Evolutionary conservation across 257 asterid species (phyloP).

Genomic region (Gentiana dahurica): DNA sequence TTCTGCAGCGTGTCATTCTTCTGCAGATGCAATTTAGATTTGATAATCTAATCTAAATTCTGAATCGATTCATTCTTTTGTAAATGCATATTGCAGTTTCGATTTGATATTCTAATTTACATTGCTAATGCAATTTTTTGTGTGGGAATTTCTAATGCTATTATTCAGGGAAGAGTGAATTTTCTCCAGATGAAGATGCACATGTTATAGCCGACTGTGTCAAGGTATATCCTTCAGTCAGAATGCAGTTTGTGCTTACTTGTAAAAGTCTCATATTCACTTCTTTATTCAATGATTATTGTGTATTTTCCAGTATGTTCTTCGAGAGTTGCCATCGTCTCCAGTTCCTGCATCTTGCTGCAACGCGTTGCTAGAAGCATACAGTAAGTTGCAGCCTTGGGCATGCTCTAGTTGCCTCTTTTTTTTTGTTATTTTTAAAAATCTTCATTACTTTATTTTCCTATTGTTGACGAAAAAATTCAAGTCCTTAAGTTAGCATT

Average conservation of each 20-base stretch:
- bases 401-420: not conserved
- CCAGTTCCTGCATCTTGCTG: slow-evolving; percentile 99
- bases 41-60: too few species aligned
- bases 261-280: slow-evolving; percentile 1
- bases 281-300: slow-evolving; percentile 10
- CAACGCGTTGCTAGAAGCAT: slow-evolving; percentile 95
- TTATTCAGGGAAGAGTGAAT: slow-evolving; percentile 66
- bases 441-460: not conserved
- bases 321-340: slow-evolving; percentile 94
- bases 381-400: slow-evolving; percentile 40
- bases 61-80: too few species aligned
- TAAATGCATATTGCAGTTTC: too few species aligned
- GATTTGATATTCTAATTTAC: not conserved
- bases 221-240: slow-evolving; percentile 50
- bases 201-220: slow-evolving; percentile 95
- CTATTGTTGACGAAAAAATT: too few species aligned
- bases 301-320: slow-evolving; percentile 53
- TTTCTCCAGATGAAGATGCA: slow-evolving; percentile 77
- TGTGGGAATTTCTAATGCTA: too few species aligned
- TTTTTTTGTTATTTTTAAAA: too few species aligned
- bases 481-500: too few species aligned
- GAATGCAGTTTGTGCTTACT: slow-evolving; percentile 6
- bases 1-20: too few species aligned
- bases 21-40: too few species aligned
- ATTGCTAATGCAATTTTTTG: too few species aligned